phyloP scores from a whole-genome alignment of 2,329 filamentous ascomycete genomes.

The Sphaerulina musiva region DNA sequence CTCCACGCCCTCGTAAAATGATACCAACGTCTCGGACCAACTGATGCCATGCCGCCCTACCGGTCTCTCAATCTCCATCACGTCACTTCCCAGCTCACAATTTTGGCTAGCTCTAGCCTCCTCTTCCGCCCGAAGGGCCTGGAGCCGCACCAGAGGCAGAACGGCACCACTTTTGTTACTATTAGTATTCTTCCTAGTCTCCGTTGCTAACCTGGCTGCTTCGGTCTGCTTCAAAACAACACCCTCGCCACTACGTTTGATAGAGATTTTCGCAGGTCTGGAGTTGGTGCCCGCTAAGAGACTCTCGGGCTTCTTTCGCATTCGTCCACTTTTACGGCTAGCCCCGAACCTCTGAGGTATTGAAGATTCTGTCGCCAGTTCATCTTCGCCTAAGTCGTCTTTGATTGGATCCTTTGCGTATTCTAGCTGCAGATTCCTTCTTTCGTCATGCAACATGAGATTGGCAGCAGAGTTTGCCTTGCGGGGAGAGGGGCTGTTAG shows the following conservation, averaged over 20 bases:
- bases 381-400: constrained; percentile 13
- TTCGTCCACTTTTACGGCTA: constrained; percentile 22
- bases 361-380: constrained; percentile 12
- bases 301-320: constrained; percentile 21
- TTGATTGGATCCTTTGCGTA: constrained; percentile 7
- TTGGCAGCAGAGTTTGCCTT: constrained; percentile 17
- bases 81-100: constrained; percentile 5
- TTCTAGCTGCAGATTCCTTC: neutral
- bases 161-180: constrained; percentile 46
- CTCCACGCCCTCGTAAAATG: constrained; percentile 37
- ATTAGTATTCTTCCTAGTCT: constrained; percentile 45
- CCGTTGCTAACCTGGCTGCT: constrained; percentile 42
- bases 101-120: constrained; percentile 11
- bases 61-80: constrained; percentile 20
- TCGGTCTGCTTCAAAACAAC: constrained; percentile 46
- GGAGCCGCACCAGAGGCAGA: constrained; percentile 39
- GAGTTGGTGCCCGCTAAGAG: constrained; percentile 26
- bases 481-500: constrained; percentile 41
- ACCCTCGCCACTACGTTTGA: constrained; percentile 37
- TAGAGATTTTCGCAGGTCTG: constrained; percentile 39
- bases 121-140: constrained; percentile 34
- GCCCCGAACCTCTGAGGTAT: constrained; percentile 9
- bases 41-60: constrained; percentile 33
- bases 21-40: constrained; percentile 44
- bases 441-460: constrained; percentile 2